Percentiles rank a stretch among this genome's conserved stretches.
Conservation (phyloP, 2,329 filamentous ascomycete species). For the Fusarium goolgardi region DNA sequence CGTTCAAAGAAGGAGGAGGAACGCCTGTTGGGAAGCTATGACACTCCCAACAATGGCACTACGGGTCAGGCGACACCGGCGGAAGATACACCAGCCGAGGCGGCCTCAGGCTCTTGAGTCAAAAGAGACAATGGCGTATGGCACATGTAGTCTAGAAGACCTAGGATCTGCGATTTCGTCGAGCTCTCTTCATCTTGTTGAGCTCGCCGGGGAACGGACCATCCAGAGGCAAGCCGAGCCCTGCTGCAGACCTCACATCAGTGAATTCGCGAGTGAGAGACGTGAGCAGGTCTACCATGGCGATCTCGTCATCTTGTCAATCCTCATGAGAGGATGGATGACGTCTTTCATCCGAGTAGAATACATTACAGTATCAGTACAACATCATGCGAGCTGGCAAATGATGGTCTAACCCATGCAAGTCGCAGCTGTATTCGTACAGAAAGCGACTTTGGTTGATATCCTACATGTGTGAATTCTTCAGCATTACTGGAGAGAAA, state of each 20-base stretch:
- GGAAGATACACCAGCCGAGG: conserved; percentile 35
- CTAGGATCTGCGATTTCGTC: conserved; percentile 43
- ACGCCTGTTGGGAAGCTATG: conserved; percentile 57
- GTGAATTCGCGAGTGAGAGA: conserved; percentile 38
- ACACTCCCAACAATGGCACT: conserved; percentile 28
- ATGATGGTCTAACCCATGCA: conserved; percentile 21
- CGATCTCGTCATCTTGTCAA: conserved; percentile 44
- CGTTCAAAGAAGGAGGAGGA: conserved; percentile 83
- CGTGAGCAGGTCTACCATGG: conserved; percentile 46
- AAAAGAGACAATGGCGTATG: conserved; percentile 20
- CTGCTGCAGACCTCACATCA: conserved; percentile 42
- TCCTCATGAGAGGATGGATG: conserved; percentile 44
- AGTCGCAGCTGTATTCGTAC: conserved; percentile 15
- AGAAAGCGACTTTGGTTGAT: conserved; percentile 12
- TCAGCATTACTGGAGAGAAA: conserved; percentile 7
- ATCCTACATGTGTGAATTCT: conserved; percentile 17
- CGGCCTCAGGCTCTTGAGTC: conserved; percentile 45
- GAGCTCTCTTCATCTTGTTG: conserved; percentile 35
- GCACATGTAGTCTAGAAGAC: conserved; percentile 41
- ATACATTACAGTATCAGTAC: conserved; percentile 43
- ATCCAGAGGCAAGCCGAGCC: conserved; percentile 50
- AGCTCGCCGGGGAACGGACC: conserved; percentile 42
- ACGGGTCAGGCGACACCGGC: conserved; percentile 31
- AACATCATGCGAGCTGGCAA: conserved; percentile 33
- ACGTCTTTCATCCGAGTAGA: conserved; percentile 45